Conservation (phyloP, 495 filamentous ascomycete species). For the Aspergillus bridgeri region DNA sequence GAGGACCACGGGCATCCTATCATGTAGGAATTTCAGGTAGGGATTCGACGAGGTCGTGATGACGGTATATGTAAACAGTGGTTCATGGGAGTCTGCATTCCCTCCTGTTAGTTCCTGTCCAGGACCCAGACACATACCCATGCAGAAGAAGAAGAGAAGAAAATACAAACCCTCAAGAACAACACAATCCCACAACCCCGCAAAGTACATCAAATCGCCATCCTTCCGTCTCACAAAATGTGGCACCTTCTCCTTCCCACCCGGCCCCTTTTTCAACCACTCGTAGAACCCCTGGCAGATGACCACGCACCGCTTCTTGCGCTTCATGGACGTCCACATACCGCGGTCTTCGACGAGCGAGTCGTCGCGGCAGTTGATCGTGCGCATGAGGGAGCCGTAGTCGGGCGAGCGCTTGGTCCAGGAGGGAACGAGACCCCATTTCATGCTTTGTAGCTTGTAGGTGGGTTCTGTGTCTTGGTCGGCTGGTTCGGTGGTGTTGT, state of each 20-base stretch:
- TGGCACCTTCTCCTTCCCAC: slow-evolving; percentile 73
- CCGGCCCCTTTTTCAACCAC: slow-evolving; percentile 78
- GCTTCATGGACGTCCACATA: slow-evolving; percentile 92
- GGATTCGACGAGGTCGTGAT: slow-evolving; percentile 84
- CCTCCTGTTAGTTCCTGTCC: slow-evolving; percentile 5
- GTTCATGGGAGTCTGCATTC: slow-evolving; percentile 51
- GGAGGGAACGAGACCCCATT: slow-evolving; percentile 89
- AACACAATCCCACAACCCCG: slow-evolving; percentile 89
- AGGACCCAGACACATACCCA: neutral
- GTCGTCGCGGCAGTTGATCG: slow-evolving; percentile 95
- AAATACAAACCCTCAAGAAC: slow-evolving; percentile 62
- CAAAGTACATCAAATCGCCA: slow-evolving; percentile 80
- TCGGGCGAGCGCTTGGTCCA: slow-evolving; percentile 83
- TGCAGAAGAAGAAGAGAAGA: neutral
- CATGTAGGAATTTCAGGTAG: slow-evolving; percentile 80
- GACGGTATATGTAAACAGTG: slow-evolving; percentile 81
- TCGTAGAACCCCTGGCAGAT: slow-evolving; percentile 93
- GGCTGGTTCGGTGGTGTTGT: neutral
- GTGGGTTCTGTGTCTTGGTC: slow-evolving; percentile 5
- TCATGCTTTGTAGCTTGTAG: slow-evolving; percentile 88
- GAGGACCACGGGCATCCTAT: slow-evolving; percentile 93
- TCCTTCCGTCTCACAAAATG: slow-evolving; percentile 80
- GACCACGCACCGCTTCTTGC: slow-evolving; percentile 80
- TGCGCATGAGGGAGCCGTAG: slow-evolving; percentile 73
- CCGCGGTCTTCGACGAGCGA: slow-evolving; percentile 70